A percentile compares a stretch with the other conserved stretches of the same genome.
Evolutionary conservation across 108 stramenopile genomes (phyloP).

Genomic region (Cylindrotheca closterium): DNA sequence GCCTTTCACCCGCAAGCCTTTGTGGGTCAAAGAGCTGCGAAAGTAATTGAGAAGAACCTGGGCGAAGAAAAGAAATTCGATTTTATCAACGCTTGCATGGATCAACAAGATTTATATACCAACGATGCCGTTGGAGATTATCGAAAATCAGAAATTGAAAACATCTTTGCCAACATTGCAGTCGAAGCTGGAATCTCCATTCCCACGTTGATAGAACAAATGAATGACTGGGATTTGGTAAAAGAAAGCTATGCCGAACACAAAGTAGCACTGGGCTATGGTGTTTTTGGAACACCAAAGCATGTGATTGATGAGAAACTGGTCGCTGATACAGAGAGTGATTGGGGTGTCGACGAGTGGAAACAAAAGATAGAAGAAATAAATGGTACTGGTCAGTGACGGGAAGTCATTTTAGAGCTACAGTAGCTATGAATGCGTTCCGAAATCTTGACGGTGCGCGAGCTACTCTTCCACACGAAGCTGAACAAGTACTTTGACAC

Average conservation of each 20-base stretch:
- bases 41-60: conserved; percentile 22
- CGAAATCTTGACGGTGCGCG: no score
- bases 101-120: conserved; percentile 22
- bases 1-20: conserved; percentile 46
- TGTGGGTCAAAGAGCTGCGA: conserved; percentile 33
- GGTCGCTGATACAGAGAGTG: conserved; percentile 30
- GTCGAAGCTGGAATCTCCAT: conserved; percentile 18
- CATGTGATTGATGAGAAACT: conserved; percentile 33
- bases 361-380: conserved; percentile 16
- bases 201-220: conserved; percentile 13
- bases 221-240: conserved; percentile 27
- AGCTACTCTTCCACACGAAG: no score
- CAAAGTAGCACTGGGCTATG: conserved; percentile 32
- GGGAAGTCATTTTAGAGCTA: no score
- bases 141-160: conserved; percentile 25
- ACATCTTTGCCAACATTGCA: conserved; percentile 36
- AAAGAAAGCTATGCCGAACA: conserved; percentile 36
- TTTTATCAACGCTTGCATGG: conserved; percentile 35
- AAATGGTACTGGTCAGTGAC: no score
- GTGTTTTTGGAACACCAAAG: conserved; percentile 33
- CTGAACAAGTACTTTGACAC: no score
- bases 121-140: conserved; percentile 22
- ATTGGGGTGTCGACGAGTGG: conserved; percentile 36
- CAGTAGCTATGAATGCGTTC: no score
- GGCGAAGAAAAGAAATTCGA: conserved; percentile 19